Percentiles rank a stretch among this genome's conserved stretches.
phyloP scores from a whole-genome alignment of 371 early-diverging fungal species.

The Mortierella sp. region DNA sequence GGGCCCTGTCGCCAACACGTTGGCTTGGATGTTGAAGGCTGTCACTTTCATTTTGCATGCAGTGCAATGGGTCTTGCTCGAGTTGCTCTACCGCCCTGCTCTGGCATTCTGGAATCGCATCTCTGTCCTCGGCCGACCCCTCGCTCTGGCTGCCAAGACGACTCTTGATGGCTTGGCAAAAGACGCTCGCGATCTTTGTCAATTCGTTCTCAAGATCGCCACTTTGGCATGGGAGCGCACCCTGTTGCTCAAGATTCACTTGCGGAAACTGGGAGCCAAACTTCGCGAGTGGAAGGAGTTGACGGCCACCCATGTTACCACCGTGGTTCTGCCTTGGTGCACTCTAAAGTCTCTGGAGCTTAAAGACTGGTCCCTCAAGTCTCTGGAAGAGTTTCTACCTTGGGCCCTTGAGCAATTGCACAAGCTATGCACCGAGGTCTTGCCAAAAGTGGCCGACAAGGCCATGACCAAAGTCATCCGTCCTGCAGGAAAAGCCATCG shows the following conservation, averaged over 20 bases:
- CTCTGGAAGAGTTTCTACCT: too few relatives aligned
- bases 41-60: constrained; percentile 12
- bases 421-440: too few relatives aligned
- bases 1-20: neutral
- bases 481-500: too few relatives aligned
- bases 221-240: constrained; percentile 29
- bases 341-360: constrained; percentile 1
- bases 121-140: constrained; percentile 16
- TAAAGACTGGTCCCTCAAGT: too few relatives aligned
- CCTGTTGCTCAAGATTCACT: neutral
- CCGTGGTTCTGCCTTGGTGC: constrained; percentile 25
- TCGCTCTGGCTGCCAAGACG: constrained; percentile 39
- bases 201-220: constrained; percentile 8
- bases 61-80: constrained; percentile 29
- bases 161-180: constrained; percentile 38
- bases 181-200: constrained; percentile 35
- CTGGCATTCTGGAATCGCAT: constrained; percentile 25
- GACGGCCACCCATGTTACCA: neutral
- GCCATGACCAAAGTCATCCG: too few relatives aligned
- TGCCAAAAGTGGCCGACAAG: too few relatives aligned
- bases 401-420: too few relatives aligned
- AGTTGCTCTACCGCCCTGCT: constrained; percentile 29
- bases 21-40: neutral
- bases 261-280: constrained; percentile 10
- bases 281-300: neutral